Evolutionary conservation across 257 asterid species (phyloP).

Genomic region (Striga asiatica): DNA sequence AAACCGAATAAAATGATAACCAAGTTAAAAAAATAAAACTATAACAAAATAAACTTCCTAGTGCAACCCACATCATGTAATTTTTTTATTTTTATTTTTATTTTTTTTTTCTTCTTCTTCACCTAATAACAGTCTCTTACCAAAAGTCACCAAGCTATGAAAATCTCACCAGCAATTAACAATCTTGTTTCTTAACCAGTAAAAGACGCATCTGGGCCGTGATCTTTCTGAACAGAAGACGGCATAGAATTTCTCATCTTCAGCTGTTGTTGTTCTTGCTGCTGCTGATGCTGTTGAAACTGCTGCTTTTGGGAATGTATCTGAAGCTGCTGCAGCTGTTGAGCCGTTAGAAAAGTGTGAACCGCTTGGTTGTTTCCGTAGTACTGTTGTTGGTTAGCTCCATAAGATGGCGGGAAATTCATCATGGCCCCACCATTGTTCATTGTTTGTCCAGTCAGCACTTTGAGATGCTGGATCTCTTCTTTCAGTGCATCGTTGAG

Average conservation of each 20-base stretch:
- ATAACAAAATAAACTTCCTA: conserved; percentile 23
- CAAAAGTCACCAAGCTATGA: conserved; percentile 17
- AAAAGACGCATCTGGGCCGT: conserved; percentile 25
- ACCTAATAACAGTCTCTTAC: conserved; percentile 19
- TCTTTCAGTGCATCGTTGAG: conserved; percentile 79
- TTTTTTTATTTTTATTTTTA: no score
- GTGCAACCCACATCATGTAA: conserved; percentile 21
- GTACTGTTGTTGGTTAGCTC: conserved; percentile 53
- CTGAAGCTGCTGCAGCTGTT: conserved; percentile 92
- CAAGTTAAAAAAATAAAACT: conserved; percentile 9
- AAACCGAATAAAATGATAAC: conserved; percentile 12
- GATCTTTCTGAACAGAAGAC: conserved; percentile 31
- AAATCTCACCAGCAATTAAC: conserved; percentile 9
- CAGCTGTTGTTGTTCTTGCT: conserved; percentile 41
- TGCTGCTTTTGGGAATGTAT: conserved; percentile 70
- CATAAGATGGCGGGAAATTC: conserved; percentile 56
- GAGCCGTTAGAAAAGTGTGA: conserved; percentile 65
- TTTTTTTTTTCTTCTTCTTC: no score
- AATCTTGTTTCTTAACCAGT: conserved; percentile 27
- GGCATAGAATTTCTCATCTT: conserved; percentile 35
- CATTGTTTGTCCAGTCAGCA: conserved; percentile 58
- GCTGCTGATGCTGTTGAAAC: conserved; percentile 35
- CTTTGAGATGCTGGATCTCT: conserved; percentile 81
- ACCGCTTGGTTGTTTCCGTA: conserved; percentile 42
- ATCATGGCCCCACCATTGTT: conserved; percentile 67